Base-by-base conservation (phyloP, 768 basidiomycete species). In the Dictyophora rubrovolvata region DNA sequence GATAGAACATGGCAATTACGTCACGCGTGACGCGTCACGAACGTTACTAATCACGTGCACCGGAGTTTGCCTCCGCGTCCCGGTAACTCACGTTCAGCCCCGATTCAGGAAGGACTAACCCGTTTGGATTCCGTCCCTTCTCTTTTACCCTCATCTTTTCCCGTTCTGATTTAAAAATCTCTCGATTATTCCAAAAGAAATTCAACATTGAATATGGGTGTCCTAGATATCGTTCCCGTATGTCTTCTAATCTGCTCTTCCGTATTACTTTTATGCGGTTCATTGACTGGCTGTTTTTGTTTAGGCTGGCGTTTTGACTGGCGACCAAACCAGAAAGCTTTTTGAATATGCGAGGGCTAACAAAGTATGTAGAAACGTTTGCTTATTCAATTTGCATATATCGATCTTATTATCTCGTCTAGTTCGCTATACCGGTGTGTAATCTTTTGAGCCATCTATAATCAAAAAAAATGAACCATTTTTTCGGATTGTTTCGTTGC, bases 301-400 rank as follows among this genome's bases (percentile, higher is more conserved):
- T 48, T 67, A 95, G 93, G 79, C 92, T 71, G 95, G 95, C 64
- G 95, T 99, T 62, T 74, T 99, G 70, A 94, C 93, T 61, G 95
- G 95, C 72, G 89, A 94, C 65, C 83, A 98, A 71, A 89, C 92
- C 66, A 85, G 92, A 74, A 94, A 93, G 73, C 74, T 99, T 69
- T 95, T 98, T 71, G 85, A 95, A 66, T 96, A 95, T 71, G 95
- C 94, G 49, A 88, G 87, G 67, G 82, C 85, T 66, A 69, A 97
- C 72, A 77, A 93, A 79, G 95, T 92, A 63, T 63, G 79, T 65
- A n/a, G 12, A 35, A 60, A 42, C 11, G 42, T 28, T 14, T 52
- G 35, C 54, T 42, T 75, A 74, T 76, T 73, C 64, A 73, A 74
- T 57, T 75, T 75, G 63, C 74, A 74, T 51, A 74, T 76, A 64